Conservation (phyloP, 2,329 filamentous ascomycete genomes). For the Aspergillus arachidicola region DNA sequence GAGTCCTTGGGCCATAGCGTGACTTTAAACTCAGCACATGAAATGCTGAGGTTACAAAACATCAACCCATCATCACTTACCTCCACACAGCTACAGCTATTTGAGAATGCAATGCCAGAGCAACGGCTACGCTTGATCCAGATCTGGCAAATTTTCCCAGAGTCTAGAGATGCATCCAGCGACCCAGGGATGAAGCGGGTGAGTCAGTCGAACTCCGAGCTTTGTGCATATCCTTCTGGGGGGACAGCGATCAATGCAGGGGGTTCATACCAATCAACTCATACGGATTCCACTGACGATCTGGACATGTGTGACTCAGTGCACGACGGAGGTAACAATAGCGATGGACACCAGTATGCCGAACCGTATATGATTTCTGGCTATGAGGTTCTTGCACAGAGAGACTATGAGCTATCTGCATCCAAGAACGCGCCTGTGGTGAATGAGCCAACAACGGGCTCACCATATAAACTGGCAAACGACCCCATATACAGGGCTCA, state of each 20-base stretch:
- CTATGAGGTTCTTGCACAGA: conserved; percentile 70
- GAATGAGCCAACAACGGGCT: conserved; percentile 33
- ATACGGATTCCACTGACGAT: background rate
- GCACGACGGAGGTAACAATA: conserved; percentile 21
- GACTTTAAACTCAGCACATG: conserved; percentile 45
- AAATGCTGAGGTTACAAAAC: conserved; percentile 46
- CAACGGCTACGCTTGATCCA: conserved; percentile 77
- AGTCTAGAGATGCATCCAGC: conserved; percentile 5
- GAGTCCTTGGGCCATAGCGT: conserved; percentile 4
- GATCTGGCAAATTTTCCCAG: conserved; percentile 79
- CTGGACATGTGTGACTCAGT: conserved; percentile 50
- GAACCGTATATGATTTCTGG: conserved; percentile 86
- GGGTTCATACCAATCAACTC: background rate
- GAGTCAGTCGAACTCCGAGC: background rate
- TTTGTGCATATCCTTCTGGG: background rate
- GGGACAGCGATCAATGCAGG: background rate
- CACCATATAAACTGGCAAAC: conserved; percentile 38
- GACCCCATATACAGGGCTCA: conserved; percentile 44
- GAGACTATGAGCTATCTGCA: conserved; percentile 58
- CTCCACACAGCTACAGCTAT: conserved; percentile 74
- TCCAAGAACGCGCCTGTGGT: conserved; percentile 8
- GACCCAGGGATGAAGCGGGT: background rate
- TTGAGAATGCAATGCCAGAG: conserved; percentile 71
- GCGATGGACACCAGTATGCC: conserved; percentile 48
- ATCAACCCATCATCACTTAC: conserved; percentile 72